Conservation (phyloP, 768 basidiomycete genomes). For the Mycena vitilis region DNA sequence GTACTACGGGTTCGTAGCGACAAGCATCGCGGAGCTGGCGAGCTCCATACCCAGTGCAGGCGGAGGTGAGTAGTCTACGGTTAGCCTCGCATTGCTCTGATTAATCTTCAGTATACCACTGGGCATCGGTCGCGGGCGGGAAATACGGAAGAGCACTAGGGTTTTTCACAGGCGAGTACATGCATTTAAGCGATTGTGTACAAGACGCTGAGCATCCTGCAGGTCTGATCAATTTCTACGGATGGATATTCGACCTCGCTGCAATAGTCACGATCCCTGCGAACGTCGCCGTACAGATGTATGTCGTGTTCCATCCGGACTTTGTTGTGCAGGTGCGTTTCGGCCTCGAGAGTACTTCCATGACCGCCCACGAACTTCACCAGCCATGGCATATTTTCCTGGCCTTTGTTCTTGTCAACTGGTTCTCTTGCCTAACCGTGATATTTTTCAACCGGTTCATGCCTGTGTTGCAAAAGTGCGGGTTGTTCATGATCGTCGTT, state of each 20-base stretch:
- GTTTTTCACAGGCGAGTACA: constrained; percentile 1
- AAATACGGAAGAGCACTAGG: constrained; percentile 6
- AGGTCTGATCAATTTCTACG: constrained; percentile 11
- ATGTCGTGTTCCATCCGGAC: constrained; percentile 8
- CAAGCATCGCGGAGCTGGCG: constrained; percentile 29
- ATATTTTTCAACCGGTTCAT: constrained; percentile 30
- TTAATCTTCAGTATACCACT: neutral
- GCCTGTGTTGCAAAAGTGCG: constrained; percentile 25
- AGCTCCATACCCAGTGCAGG: constrained; percentile 32
- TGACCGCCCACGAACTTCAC: too few relatives aligned
- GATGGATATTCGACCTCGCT: constrained; percentile 8
- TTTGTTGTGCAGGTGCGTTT: constrained; percentile 1
- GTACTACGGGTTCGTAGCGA: constrained; percentile 17
- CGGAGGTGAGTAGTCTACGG: constrained; percentile 3
- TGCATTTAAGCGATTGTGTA: neutral
- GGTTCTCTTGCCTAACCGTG: constrained; percentile 23
- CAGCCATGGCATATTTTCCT: constrained; percentile 29
- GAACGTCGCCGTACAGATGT: constrained; percentile 9
- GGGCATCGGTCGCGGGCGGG: constrained; percentile 10
- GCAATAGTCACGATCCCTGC: neutral
- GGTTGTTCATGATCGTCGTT: constrained; percentile 23
- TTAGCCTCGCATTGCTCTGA: neutral
- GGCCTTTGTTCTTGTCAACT: constrained; percentile 26
- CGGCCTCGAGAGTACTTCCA: neutral
- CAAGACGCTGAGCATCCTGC: neutral